A percentile compares a stretch with the other conserved stretches of the same genome.
phyloP scores from a whole-genome alignment of 23 red algal genomes.

The Gracilaria vermiculophylla region DNA sequence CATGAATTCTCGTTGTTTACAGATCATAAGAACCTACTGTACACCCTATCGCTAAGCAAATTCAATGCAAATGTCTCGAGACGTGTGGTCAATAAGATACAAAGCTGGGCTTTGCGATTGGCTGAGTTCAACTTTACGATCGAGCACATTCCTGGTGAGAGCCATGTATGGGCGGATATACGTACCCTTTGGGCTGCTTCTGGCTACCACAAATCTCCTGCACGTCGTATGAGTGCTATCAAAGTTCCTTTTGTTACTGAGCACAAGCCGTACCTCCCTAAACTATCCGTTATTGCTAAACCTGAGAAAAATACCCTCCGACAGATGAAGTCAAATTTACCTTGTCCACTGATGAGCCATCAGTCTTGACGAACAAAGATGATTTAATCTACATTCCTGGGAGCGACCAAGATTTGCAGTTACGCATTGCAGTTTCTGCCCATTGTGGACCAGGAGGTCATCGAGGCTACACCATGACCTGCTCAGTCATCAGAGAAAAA shows the following conservation, averaged over 20 bases:
- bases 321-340: too few species aligned
- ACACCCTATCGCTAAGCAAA: not conserved
- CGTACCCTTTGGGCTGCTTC: not conserved
- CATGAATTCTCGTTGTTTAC: not conserved
- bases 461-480: not conserved
- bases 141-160: not conserved
- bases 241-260: not conserved
- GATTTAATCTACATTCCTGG: not conserved
- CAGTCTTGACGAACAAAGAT: not conserved
- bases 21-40: constrained; percentile 3
- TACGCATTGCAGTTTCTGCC: not conserved
- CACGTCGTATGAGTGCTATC: not conserved
- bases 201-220: not conserved
- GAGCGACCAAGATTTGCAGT: not conserved
- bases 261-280: not conserved
- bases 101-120: constrained; percentile 9
- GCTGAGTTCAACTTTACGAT: not conserved
- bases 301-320: not conserved
- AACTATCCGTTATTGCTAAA: not conserved
- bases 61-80: not conserved
- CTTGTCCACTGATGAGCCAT: not conserved
- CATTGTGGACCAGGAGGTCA: not conserved
- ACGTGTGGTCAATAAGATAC: not conserved
- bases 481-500: not conserved
- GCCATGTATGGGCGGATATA: constrained; percentile 1